phyloP scores from a whole-genome alignment of 2,329 filamentous ascomycete species.

The Clonostachys rhizophaga region DNA sequence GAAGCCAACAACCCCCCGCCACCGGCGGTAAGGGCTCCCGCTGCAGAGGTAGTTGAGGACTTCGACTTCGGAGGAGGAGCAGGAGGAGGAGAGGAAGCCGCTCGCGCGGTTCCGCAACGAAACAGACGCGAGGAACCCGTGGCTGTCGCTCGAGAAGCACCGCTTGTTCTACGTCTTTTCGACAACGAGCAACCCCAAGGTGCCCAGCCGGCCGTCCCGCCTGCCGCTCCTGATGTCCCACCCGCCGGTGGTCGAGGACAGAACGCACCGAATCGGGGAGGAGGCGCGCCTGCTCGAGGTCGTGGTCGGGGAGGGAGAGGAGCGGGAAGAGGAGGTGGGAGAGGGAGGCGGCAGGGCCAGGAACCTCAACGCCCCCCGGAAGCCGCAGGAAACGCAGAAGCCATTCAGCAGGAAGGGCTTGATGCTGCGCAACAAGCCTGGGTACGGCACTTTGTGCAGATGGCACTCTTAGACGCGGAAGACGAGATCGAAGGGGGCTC shows the following conservation, averaged over 20 bases:
- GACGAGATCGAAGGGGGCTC: conserved; percentile 38
- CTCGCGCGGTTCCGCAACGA: not conserved
- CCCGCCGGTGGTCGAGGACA: conserved; percentile 18
- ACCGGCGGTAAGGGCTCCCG: too few species aligned
- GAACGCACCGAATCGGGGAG: conserved; percentile 6
- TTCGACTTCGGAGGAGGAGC: not conserved
- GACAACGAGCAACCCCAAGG: conserved; percentile 22
- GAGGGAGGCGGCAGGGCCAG: conserved; percentile 2
- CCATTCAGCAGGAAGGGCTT: conserved; percentile 16
- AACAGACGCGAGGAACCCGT: conserved; percentile 23
- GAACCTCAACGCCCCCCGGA: conserved; percentile 13
- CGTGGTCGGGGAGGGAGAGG: conserved; percentile 13
- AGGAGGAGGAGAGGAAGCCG: conserved; percentile 1
- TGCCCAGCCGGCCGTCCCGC: conserved; percentile 14
- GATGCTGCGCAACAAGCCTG: conserved; percentile 44
- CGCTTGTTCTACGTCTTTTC: conserved; percentile 50
- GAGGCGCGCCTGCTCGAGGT: conserved; percentile 2
- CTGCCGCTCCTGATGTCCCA: conserved; percentile 20
- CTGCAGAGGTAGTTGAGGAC: too few species aligned
- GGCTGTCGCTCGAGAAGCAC: conserved; percentile 49
- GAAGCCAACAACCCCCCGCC: not conserved
- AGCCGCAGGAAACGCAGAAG: conserved; percentile 1
- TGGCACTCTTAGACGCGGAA: conserved; percentile 49
- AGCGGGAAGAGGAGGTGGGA: conserved; percentile 3
- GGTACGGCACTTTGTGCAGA: conserved; percentile 49